Base-by-base conservation (phyloP, 306 rosid genomes). In the Castanea crenata region DNA sequence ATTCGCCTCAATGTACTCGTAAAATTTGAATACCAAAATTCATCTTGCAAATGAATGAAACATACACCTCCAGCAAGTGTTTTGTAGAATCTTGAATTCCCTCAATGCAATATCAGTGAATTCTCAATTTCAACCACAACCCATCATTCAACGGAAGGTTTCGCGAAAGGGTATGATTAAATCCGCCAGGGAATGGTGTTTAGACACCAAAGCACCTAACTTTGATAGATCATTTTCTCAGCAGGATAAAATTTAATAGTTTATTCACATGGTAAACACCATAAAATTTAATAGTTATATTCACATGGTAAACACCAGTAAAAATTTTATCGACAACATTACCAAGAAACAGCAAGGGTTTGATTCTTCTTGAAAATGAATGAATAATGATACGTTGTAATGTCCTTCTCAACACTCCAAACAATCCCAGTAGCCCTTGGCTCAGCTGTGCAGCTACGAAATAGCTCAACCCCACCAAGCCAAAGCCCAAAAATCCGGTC, bases 11-110 rank as follows among this genome's bases (percentile, higher is more conserved):
- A 90, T 71, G 75, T 92, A 94, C 11, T 90, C 94, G 76, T 90
- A 32, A 64, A 88, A 85, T 92, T 94, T 2, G 84, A 9, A 74
- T 92, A 94, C 96, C 97, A 94, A 74, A 79, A 89, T 56, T 94
- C 98, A 85, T 94, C 98, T 52, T 83, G 92, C 85, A 92, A 97
- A 76, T 94, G 98, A 79, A 94, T 0, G 98, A 94, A 74, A 94
- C 88, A 89, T 85, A 92, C 0, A 94, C 96, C 76, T 94, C 98
- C 54, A 94, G 82, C 74, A 92, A 52, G 84, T 84, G 89, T 92
- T 92, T 92, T 52, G 92, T 0, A 97, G 98, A 20, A 92, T 74
- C 69, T 29, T 51, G 46, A 92, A 92, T 59, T 88, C 84, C 86
- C 89, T 90, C 83, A 77, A 59, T 51, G 67, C 81, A 2, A 79